phyloP scores from a whole-genome alignment of 495 filamentous ascomycete species.

The Daldinia grandis region DNA sequence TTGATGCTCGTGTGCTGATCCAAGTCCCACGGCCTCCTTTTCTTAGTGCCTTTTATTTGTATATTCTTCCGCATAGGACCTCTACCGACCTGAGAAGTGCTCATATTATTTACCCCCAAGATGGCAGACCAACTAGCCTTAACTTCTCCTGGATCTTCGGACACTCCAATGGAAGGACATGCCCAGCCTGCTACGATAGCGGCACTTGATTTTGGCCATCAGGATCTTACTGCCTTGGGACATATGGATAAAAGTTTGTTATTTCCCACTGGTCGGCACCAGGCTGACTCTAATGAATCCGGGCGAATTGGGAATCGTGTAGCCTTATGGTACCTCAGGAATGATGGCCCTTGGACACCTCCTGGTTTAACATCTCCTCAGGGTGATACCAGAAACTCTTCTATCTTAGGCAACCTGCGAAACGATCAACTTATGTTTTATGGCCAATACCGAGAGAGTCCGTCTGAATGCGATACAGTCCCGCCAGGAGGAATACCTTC shows the following conservation, averaged over 20 bases:
- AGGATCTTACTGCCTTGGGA: constrained; percentile 29
- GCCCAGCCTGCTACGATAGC: constrained; percentile 16
- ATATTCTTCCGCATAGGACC: background rate
- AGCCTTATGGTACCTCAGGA: constrained; percentile 47
- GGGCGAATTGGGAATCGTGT: constrained; percentile 38
- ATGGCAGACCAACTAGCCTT: constrained; percentile 39
- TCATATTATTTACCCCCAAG: background rate
- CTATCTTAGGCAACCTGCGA: constrained; percentile 20
- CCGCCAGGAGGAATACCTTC: constrained; percentile 57
- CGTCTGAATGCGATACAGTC: constrained; percentile 67
- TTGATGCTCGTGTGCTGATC: constrained; percentile 2
- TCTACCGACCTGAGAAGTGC: constrained; percentile 6
- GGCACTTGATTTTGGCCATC: constrained; percentile 23
- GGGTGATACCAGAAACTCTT: constrained; percentile 24
- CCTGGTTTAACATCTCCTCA: constrained; percentile 33
- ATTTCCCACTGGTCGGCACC: constrained; percentile 20
- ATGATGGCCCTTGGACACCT: constrained; percentile 53
- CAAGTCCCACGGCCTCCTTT: constrained; percentile 3
- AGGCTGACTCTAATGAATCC: constrained; percentile 21
- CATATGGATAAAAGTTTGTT: constrained; percentile 20
- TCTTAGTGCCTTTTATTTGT: constrained; percentile 8
- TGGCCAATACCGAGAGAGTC: constrained; percentile 36
- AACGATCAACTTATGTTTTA: constrained; percentile 14
- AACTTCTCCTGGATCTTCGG: constrained; percentile 33
- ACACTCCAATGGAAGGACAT: constrained; percentile 26